A percentile compares a stretch with the other conserved stretches of the same genome.
Conservation (phyloP, 164 flowering plant genomes). For the Vitis cinerea region DNA sequence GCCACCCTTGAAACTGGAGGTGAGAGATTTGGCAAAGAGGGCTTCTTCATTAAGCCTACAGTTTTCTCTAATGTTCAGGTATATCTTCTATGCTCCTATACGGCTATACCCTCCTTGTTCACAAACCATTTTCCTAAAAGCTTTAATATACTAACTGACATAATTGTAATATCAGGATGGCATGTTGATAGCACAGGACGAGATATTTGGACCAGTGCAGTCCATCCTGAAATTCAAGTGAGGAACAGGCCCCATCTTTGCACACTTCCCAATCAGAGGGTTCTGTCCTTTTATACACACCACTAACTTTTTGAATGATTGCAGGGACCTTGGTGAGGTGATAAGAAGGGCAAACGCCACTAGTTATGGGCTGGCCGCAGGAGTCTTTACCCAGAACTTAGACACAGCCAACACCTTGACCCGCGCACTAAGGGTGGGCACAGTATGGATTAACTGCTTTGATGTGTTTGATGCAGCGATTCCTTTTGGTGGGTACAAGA, state of each 20-base stretch:
- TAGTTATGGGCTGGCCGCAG: constrained; percentile 56
- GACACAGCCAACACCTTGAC: constrained; percentile 61
- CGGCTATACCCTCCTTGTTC: neutral
- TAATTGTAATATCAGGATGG: constrained; percentile 41
- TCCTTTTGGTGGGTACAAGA: constrained; percentile 72
- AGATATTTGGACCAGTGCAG: constrained; percentile 79
- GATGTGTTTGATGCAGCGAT: constrained; percentile 62
- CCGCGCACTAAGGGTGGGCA: constrained; percentile 51
- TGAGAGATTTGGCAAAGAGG: constrained; percentile 45
- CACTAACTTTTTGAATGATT: neutral
- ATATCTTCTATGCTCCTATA: neutral
- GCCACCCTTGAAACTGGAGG: constrained; percentile 74
- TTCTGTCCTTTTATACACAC: no score
- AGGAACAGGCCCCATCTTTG: constrained; percentile 10
- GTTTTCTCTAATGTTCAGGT: constrained; percentile 74
- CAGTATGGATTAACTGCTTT: constrained; percentile 62
- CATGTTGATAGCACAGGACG: constrained; percentile 65
- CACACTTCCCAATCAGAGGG: neutral
- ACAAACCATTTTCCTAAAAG: neutral
- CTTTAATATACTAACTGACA: neutral
- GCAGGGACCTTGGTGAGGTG: constrained; percentile 53
- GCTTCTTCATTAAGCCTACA: constrained; percentile 62
- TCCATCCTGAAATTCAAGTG: constrained; percentile 64
- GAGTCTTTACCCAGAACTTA: constrained; percentile 54
- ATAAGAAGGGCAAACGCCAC: constrained; percentile 40